A percentile compares a stretch with the other conserved stretches of the same genome.
Evolutionary conservation across 1,284 basidiomycete genomes (phyloP).

Genomic region (Moniliophthora roreri): DNA sequence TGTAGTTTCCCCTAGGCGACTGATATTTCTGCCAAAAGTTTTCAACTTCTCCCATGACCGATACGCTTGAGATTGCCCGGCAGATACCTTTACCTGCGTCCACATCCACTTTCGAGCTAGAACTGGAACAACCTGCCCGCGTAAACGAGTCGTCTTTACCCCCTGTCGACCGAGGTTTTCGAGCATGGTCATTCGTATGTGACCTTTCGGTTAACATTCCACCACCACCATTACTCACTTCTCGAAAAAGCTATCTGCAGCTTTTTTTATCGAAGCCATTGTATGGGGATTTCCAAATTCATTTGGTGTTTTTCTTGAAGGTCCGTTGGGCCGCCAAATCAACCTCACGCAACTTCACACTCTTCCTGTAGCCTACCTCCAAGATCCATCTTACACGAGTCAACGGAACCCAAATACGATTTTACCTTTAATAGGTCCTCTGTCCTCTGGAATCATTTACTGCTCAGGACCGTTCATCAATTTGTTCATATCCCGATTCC

Average conservation of each 20-base stretch:
- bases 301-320: too few relatives aligned
- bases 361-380: constrained; percentile 3
- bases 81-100: too few relatives aligned
- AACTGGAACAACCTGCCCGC: neutral
- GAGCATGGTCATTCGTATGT: constrained; percentile 32
- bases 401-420: constrained; percentile 9
- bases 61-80: too few relatives aligned
- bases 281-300: too few relatives aligned
- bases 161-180: constrained; percentile 31
- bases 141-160: constrained; percentile 22
- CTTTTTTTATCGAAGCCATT: too few relatives aligned
- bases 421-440: constrained; percentile 13
- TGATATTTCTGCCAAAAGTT: too few relatives aligned
- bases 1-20: too few relatives aligned
- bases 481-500: neutral
- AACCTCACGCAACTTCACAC: too few relatives aligned
- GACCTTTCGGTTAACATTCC: constrained; percentile 23
- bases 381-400: constrained; percentile 4
- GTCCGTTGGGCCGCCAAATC: too few relatives aligned
- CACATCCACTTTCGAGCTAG: too few relatives aligned
- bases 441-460: constrained; percentile 14
- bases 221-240: neutral
- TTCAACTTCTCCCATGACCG: too few relatives aligned
- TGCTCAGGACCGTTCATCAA: neutral
- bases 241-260: too few relatives aligned